Evolutionary conservation across 2,329 filamentous ascomycete genomes (phyloP).

Genomic region (Paraphaeosphaeria sporulosa): DNA sequence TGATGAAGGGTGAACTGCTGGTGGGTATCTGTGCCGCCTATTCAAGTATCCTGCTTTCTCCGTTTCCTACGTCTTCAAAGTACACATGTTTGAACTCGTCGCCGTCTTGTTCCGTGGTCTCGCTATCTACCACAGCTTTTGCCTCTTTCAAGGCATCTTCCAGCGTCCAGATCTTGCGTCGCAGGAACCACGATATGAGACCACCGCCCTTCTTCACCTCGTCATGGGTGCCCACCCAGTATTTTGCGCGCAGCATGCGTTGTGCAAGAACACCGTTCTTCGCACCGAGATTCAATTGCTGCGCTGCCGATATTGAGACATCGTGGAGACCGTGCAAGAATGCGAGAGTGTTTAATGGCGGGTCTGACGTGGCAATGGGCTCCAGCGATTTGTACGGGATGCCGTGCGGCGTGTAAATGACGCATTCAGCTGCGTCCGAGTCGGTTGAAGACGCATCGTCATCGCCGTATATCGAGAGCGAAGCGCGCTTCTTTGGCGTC

Average conservation of each 20-base stretch:
- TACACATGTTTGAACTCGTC: constrained; percentile 52
- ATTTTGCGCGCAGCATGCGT: constrained; percentile 60
- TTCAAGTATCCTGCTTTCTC: constrained; percentile 61
- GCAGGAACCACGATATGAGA: constrained; percentile 61
- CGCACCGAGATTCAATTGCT: constrained; percentile 70
- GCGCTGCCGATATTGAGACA: constrained; percentile 58
- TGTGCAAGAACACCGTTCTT: constrained; percentile 68
- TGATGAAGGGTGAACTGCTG: not conserved
- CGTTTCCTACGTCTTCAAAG: constrained; percentile 64
- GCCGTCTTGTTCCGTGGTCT: constrained; percentile 34
- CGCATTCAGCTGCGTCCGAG: constrained; percentile 56
- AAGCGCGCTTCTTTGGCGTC: constrained; percentile 41
- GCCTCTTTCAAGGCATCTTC: constrained; percentile 59
- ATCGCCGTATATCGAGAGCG: constrained; percentile 41
- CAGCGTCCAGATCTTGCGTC: constrained; percentile 51
- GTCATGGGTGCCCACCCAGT: constrained; percentile 73
- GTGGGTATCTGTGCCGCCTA: constrained; percentile 30
- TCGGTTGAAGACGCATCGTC: constrained; percentile 24
- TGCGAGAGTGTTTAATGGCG: constrained; percentile 61
- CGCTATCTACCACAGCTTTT: constrained; percentile 52
- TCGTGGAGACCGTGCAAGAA: constrained; percentile 72
- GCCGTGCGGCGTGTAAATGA: constrained; percentile 72
- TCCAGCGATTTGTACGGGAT: constrained; percentile 59
- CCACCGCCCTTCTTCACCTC: constrained; percentile 68
- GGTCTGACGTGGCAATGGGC: constrained; percentile 53